A percentile compares a stretch with the other conserved stretches of the same genome.
These are phyloP conservation scores for Mrakia hoshinonis DNA, from an alignment of 768 basidiomycete genomes.

Conservation along the genomic window DNA sequence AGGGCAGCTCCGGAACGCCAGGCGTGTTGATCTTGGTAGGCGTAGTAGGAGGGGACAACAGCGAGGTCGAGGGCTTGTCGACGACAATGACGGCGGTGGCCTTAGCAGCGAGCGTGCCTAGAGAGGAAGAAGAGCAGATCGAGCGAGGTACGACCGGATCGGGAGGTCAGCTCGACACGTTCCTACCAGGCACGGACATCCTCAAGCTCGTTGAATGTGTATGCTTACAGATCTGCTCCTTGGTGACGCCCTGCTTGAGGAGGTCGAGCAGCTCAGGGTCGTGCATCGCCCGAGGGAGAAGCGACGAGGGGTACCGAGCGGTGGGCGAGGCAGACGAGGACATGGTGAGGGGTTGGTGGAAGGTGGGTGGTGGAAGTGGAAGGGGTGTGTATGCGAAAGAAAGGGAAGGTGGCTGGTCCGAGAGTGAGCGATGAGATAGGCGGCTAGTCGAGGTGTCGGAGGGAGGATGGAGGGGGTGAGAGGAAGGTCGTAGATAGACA, in stretches of 20 bases:
- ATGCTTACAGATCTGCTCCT: slow-evolving; percentile 66
- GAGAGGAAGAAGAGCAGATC: not conserved
- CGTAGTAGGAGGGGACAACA: slow-evolving; percentile 64
- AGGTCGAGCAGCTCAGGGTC: slow-evolving; percentile 72
- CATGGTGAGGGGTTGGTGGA: slow-evolving; percentile 2
- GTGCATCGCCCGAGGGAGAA: slow-evolving; percentile 65
- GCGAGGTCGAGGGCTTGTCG: slow-evolving; percentile 45
- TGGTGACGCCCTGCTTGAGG: slow-evolving; percentile 64
- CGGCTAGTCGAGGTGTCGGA: too few relatives aligned
- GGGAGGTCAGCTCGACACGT: not conserved
- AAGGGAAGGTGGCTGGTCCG: too few relatives aligned
- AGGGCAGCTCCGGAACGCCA: slow-evolving; percentile 38
- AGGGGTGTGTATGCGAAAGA: not conserved
- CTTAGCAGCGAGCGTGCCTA: slow-evolving; percentile 65
- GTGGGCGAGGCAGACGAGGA: slow-evolving; percentile 27
- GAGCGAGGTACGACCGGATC: not conserved
- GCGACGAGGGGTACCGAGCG: slow-evolving; percentile 58
- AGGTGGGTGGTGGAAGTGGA: not conserved
- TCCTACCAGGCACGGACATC: not conserved
- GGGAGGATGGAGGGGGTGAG: not conserved
- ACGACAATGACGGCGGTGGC: slow-evolving; percentile 66
- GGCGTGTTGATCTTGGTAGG: slow-evolving; percentile 46
- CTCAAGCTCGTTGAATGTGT: not conserved
- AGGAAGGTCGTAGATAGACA: not conserved
- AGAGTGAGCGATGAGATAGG: too few relatives aligned